Evolutionary conservation across 257 asterid genomes (phyloP).

Genomic region (Fraxinus quadrangulata): DNA sequence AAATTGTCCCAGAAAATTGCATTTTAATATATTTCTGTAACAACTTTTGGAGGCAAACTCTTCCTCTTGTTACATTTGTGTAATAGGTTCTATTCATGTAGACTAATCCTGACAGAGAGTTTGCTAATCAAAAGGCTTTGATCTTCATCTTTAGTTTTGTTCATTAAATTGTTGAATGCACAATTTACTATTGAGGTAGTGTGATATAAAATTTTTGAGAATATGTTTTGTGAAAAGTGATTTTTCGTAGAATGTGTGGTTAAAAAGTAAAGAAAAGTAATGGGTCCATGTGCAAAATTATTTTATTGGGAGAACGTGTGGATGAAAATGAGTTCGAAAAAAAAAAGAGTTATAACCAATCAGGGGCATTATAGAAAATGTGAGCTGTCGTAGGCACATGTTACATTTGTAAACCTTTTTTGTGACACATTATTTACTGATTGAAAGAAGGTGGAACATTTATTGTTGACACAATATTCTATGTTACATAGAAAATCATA

Average conservation of each 20-base stretch:
- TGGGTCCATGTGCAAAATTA: no score
- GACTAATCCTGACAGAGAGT: background rate
- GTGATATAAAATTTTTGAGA: no score
- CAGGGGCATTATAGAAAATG: background rate
- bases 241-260: no score
- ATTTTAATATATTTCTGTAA: background rate
- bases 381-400: background rate
- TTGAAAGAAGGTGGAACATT: background rate
- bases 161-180: constrained; percentile 3
- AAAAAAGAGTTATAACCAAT: no score
- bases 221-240: no score
- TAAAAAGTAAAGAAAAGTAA: no score
- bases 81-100: background rate
- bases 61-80: background rate
- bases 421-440: background rate
- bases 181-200: background rate
- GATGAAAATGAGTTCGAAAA: no score
- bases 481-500: background rate
- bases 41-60: background rate
- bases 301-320: no score
- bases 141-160: background rate
- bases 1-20: background rate
- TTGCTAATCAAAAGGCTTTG: background rate
- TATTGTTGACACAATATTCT: background rate
- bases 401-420: background rate